These are phyloP conservation scores for Tetraselmis striata DNA, from an alignment of 139 green algal genomes.

Conservation along the genomic window DNA sequence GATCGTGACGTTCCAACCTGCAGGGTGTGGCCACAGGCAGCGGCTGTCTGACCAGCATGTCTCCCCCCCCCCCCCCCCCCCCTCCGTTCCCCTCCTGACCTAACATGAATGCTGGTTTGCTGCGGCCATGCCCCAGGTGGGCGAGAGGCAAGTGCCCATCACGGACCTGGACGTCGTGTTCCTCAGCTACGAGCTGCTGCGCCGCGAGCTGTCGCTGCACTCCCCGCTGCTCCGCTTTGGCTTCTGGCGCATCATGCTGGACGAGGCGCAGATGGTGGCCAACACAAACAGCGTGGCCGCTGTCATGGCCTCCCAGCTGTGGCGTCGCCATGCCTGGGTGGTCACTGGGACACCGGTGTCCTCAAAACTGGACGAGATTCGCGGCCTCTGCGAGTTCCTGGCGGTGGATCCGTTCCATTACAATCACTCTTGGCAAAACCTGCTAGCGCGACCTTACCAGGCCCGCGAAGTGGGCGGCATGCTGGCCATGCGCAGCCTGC, in stretches of 20 bases:
- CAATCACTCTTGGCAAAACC: slow-evolving; percentile 16
- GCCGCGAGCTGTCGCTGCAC: slow-evolving; percentile 10
- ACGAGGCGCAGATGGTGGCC: slow-evolving; percentile 61
- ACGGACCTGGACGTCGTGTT: slow-evolving; percentile 34
- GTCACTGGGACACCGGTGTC: slow-evolving; percentile 42
- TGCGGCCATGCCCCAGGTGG: too few species aligned
- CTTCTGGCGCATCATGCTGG: slow-evolving; percentile 55
- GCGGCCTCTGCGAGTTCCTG: slow-evolving; percentile 54
- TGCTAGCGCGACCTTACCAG: slow-evolving; percentile 17
- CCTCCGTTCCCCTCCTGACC: too few species aligned
- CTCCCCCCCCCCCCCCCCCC: too few species aligned
- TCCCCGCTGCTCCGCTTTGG: slow-evolving; percentile 36
- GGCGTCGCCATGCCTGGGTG: slow-evolving; percentile 51
- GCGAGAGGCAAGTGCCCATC: slow-evolving; percentile 21
- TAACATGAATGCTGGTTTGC: too few species aligned
- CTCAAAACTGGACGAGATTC: slow-evolving; percentile 15
- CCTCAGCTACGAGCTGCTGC: slow-evolving; percentile 31
- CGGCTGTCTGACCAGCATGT: too few species aligned
- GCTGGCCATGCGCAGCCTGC: slow-evolving; percentile 28
- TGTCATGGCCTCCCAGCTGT: slow-evolving; percentile 38
- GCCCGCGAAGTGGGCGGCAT: slow-evolving; percentile 2
- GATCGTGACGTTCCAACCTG: too few species aligned
- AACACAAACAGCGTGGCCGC: slow-evolving; percentile 40
- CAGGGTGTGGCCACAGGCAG: too few species aligned
- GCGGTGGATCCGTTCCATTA: slow-evolving; percentile 36